phyloP scores from a whole-genome alignment of 805 yeast species.

The Teunomyces lycoperdinae region DNA sequence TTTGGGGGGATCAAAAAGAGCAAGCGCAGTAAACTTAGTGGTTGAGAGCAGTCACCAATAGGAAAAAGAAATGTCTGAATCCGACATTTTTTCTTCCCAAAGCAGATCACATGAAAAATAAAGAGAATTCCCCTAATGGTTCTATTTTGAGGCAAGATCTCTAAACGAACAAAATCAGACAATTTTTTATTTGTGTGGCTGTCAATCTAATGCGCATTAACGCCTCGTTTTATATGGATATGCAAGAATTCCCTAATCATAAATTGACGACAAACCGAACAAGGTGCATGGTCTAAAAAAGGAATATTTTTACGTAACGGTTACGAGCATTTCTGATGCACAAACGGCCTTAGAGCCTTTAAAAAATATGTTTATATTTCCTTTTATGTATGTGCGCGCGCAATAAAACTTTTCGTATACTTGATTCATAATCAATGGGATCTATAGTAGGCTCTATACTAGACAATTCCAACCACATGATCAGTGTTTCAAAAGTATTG shows the following conservation, averaged over 20 bases:
- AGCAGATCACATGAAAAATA: neutral
- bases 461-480: neutral
- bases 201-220: neutral
- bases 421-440: neutral
- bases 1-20: neutral
- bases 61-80: neutral
- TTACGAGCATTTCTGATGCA: neutral
- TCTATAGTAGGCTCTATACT: too few species aligned
- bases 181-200: neutral
- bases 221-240: constrained; percentile 1
- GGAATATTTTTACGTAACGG: neutral
- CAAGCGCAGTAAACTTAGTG: neutral
- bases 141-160: constrained; percentile 2
- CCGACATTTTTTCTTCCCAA: neutral
- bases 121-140: neutral
- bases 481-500: neutral
- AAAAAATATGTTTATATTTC: neutral
- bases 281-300: neutral
- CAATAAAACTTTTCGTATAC: neutral
- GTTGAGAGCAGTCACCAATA: neutral
- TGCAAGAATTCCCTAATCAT: neutral
- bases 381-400: neutral
- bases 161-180: neutral
- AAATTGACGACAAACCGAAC: neutral
- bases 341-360: neutral